Base-by-base conservation (phyloP, 345 rosid genomes). In the Dipteronia dyeriana region DNA sequence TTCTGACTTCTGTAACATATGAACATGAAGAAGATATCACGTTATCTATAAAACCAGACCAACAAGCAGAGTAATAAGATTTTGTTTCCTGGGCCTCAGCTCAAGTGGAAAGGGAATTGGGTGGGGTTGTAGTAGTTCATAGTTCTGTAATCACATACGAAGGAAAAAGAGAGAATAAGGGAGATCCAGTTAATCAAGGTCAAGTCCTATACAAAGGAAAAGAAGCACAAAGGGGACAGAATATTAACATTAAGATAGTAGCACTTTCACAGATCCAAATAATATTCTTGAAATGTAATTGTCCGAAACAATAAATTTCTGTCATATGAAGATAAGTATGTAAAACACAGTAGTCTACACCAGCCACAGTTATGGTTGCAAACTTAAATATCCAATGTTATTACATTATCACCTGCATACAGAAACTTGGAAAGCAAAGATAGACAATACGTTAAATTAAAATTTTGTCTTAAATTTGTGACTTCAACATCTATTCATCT, bases 11-110 rank as follows among this genome's bases (percentile, higher is more conserved):
- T 11, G 45, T 25, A 25, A 31, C 45, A 41, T 19, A 23, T 49
- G 56, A 63, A 47, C 19, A 62, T 13, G 56, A 51, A 78, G 61
- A 56, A 25, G 8, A 69, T 68, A 75, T 19, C 39, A 70, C 22
- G 2, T 43, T 34, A 51, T 22, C 19, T 11, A 41, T 14, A 66
- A 29, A 49, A 20, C 7, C 1, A 9, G 20, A 75, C 62, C 61
- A 25, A 54, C n/a, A 39, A 67, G 1, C 13, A 59, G 20, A 78
- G 16, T 14, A 34, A 65, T 34, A 65, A 65, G 45, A 65, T 65
- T 34, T 65, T 65, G 38, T 65, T 17, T 31, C 68, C 11, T 65
- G 22, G 11, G 43, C 22, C 68, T 34, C 38, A 39, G 45, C 68
- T 12, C 22, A 16, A 23, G 45, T 63, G 25, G 39, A 11, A 63